phyloP scores from a whole-genome alignment of 208 protist species.

The Leishmania major region DNA sequence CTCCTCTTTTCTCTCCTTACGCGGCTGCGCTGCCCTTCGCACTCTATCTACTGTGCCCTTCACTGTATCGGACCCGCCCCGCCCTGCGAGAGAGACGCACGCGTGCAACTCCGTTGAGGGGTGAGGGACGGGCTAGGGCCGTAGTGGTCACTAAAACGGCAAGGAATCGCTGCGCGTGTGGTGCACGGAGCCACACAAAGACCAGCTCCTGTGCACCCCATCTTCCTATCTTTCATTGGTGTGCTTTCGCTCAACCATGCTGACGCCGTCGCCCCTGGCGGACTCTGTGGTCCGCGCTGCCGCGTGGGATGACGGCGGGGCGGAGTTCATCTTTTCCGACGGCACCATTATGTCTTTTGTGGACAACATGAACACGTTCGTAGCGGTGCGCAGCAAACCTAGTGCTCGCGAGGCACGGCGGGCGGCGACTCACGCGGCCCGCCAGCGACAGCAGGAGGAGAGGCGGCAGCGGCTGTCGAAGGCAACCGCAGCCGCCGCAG shows the following conservation, averaged over 20 bases:
- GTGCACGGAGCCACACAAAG: background rate
- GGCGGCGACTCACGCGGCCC: background rate
- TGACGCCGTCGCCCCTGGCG: background rate
- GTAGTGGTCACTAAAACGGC: background rate
- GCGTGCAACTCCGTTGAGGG: background rate
- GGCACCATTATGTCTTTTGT: conserved; percentile 81
- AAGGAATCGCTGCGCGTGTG: background rate
- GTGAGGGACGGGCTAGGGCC: background rate
- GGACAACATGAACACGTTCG: conserved; percentile 87
- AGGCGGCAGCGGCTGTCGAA: background rate
- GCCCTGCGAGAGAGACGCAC: background rate
- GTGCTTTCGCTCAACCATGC: background rate
- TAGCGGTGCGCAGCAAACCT: conserved; percentile 41
- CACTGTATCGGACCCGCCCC: background rate
- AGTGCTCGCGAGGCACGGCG: background rate
- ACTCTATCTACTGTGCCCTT: background rate
- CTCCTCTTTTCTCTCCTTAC: background rate
- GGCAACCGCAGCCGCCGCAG: background rate
- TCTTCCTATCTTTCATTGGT: background rate
- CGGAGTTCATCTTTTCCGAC: conserved; percentile 86
- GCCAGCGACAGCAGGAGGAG: background rate
- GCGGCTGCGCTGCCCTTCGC: background rate
- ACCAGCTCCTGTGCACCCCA: background rate
- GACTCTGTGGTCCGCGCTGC: conserved; percentile 52
- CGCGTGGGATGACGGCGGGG: conserved; percentile 68